A percentile compares a stretch with the other conserved stretches of the same genome.
Evolutionary conservation across 2,329 filamentous ascomycete species (phyloP).

Genomic region (Chrysosporium queenslandicum): DNA sequence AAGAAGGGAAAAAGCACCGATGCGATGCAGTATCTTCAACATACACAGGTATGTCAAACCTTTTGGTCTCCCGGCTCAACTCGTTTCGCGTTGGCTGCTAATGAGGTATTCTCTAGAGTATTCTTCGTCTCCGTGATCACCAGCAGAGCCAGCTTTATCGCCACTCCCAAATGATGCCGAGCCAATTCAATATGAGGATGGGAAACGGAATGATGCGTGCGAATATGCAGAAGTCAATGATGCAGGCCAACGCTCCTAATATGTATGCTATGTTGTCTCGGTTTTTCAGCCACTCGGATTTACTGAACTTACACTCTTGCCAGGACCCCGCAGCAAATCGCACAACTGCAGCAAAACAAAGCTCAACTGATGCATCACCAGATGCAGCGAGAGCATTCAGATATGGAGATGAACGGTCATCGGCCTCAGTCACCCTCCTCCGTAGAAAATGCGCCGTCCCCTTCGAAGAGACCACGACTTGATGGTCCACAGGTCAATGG

Average conservation of each 20-base stretch:
- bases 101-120: constrained; percentile 40
- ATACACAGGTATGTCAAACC: constrained; percentile 57
- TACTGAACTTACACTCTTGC: not conserved
- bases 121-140: constrained; percentile 60
- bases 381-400: constrained; percentile 80
- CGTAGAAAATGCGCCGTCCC: constrained; percentile 80
- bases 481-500: constrained; percentile 65
- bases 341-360: constrained; percentile 46
- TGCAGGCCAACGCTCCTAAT: constrained; percentile 56
- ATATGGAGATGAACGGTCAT: constrained; percentile 73
- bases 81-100: constrained; percentile 7
- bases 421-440: constrained; percentile 72
- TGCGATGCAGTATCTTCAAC: constrained; percentile 65
- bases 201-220: constrained; percentile 30
- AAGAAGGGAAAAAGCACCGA: constrained; percentile 53
- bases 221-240: constrained; percentile 59
- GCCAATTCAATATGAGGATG: constrained; percentile 55
- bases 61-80: no score
- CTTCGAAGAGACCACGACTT: constrained; percentile 78
- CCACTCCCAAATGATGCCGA: constrained; percentile 52
- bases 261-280: constrained; percentile 28
- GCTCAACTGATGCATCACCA: constrained; percentile 59
- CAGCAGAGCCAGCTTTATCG: constrained; percentile 69
- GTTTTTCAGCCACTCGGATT: not conserved
- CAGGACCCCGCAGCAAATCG: constrained; percentile 57